Conservation (phyloP, 169 alveolate genomes). For the Plasmodium vinckei region DNA sequence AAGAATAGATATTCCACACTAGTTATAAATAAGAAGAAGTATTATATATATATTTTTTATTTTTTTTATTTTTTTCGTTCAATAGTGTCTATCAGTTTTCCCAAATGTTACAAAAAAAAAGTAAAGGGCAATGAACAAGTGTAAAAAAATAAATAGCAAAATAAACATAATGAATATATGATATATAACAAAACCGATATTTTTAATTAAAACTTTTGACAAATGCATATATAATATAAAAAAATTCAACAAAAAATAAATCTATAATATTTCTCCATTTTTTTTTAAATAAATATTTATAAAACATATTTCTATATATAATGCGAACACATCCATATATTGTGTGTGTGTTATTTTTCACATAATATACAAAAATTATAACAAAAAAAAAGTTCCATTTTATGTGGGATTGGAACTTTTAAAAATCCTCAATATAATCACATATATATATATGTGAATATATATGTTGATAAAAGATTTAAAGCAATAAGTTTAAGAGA, state of each 20-base stretch:
- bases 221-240: too few relatives aligned
- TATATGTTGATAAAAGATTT: neutral
- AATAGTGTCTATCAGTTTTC: neutral
- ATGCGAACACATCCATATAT: neutral
- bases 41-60: neutral
- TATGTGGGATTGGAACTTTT: neutral
- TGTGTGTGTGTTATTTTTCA: neutral
- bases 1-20: neutral
- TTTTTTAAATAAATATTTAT: too few relatives aligned
- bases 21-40: neutral
- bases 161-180: neutral
- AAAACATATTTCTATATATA: neutral
- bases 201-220: neutral
- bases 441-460: neutral
- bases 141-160: neutral
- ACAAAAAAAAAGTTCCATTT: neutral
- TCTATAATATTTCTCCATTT: too few relatives aligned
- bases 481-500: neutral
- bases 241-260: too few relatives aligned
- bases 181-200: neutral
- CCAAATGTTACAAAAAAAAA: conserved; percentile 2
- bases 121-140: neutral
- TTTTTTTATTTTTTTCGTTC: conserved; percentile 2
- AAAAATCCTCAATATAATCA: neutral
- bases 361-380: neutral